Base-by-base conservation (phyloP, 1,284 basidiomycete genomes). In the Sanguinoderma infundibulare region DNA sequence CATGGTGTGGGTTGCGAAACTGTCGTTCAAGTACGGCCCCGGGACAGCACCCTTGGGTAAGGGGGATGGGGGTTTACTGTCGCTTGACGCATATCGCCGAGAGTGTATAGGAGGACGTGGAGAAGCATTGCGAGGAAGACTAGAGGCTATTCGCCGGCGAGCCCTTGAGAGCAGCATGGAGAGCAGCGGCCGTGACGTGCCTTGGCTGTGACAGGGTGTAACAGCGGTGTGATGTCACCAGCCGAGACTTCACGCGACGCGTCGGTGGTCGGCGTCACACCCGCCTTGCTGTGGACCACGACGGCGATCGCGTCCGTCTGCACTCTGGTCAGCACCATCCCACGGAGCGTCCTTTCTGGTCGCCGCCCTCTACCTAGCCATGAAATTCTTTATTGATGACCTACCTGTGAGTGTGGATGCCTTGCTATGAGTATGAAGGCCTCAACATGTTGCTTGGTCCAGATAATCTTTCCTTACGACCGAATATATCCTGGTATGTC, bases 341-440 rank as follows among this genome's bases (percentile, higher is more conserved):
- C n/a, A n/a, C 53, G 39, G 30, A 51, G 39, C 42, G 32, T 32
- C 39, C 42, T 10, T 12, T n/a, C n/a, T 38, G 28, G 26, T 26
- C 12, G 30, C 51, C 34, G 36, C 39, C 30, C 28, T 30, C 49
- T 53, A 49, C 26, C 42, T 63, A 67, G 65, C 57, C 59, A 98
- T 98, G 96, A 97, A 95, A 83, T 98, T 98, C 81, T 89, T 86
- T 74, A 96, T 98, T 71, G 97, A 98, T 77, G 94, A 97, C 75
- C 82, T 98, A 59, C 95, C 94, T 66, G 95, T 96, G 63, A 62
- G 79, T 55, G 7, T 12, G 2, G 6, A 15, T 3, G 20, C 28
- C 10, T 17, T 30, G 0, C 8, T 9, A 20, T n/a, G 1, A 15
- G 22, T 10, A 12, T 17, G 9, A 20, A 22, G 14, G 32, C 17